These are phyloP conservation scores for Epichloe sibirici DNA, from an alignment of 2,329 filamentous ascomycete species.

Conservation along the genomic window DNA sequence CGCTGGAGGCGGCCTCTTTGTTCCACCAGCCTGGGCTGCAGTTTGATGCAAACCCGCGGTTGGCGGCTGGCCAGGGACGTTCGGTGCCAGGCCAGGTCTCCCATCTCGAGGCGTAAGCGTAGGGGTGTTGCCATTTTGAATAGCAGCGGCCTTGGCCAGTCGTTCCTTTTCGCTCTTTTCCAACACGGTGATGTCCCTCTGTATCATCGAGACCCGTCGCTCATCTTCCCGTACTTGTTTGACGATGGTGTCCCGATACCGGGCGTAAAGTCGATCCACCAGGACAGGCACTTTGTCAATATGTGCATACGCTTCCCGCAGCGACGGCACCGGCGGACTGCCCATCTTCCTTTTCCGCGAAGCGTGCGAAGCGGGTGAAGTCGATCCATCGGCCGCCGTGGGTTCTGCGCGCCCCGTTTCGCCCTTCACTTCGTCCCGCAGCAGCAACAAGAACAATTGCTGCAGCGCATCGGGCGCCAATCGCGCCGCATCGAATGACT, in stretches of 20 bases:
- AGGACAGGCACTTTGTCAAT: slow-evolving; percentile 56
- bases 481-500: slow-evolving; percentile 59
- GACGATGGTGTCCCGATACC: slow-evolving; percentile 60
- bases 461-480: slow-evolving; percentile 68
- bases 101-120: slow-evolving; percentile 20
- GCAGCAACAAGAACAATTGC: slow-evolving; percentile 62
- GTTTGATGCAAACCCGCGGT: slow-evolving; percentile 9
- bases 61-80: not conserved
- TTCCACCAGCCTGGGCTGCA: slow-evolving; percentile 6
- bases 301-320: slow-evolving; percentile 56
- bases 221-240: slow-evolving; percentile 65
- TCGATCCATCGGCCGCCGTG: slow-evolving; percentile 27
- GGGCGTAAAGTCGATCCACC: slow-evolving; percentile 60
- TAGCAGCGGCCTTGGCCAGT: slow-evolving; percentile 22
- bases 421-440: slow-evolving; percentile 58
- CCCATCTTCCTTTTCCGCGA: slow-evolving; percentile 66
- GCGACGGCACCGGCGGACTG: slow-evolving; percentile 48
- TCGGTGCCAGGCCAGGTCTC: slow-evolving; percentile 11
- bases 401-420: slow-evolving; percentile 29
- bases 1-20: slow-evolving; percentile 15
- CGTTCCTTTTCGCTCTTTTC: slow-evolving; percentile 36
- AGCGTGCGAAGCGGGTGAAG: slow-evolving; percentile 45
- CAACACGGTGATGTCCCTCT: slow-evolving; percentile 56
- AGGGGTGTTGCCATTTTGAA: slow-evolving; percentile 19
- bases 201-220: slow-evolving; percentile 47